Conservation (phyloP, 73 alveolate genomes). For the Tetrahymena malaccensis region DNA sequence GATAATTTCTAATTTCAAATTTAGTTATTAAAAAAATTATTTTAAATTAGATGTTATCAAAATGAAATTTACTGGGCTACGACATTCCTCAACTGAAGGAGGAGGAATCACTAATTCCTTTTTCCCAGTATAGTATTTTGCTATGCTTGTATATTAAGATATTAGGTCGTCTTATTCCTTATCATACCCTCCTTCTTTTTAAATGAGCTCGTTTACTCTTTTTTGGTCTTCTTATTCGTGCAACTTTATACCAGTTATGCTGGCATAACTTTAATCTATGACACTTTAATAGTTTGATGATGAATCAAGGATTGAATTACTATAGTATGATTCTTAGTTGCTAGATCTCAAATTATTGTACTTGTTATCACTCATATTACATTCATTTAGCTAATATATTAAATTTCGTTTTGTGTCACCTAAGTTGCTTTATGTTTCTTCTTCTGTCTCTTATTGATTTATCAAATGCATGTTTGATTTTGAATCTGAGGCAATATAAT, state of each 20-base stretch:
- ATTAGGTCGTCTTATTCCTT: neutral
- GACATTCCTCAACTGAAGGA: neutral
- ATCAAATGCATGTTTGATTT: neutral
- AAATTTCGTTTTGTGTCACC: neutral
- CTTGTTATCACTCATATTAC: neutral
- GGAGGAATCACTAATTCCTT: neutral
- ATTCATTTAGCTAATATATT: neutral
- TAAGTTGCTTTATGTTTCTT: neutral
- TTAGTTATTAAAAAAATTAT: too few relatives aligned
- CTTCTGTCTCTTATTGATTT: neutral
- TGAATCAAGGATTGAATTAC: neutral
- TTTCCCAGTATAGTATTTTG: neutral
- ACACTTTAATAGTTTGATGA: neutral
- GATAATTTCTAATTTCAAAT: too few relatives aligned
- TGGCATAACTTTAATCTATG: neutral
- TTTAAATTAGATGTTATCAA: too few relatives aligned
- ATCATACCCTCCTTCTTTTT: neutral
- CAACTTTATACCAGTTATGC: neutral
- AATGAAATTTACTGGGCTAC: neutral
- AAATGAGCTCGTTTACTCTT: neutral
- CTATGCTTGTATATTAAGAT: neutral
- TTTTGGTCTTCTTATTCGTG: neutral
- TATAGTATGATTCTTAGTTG: neutral
- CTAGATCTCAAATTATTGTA: neutral
- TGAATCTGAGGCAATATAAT: neutral